Evolutionary conservation across 345 rosid genomes (phyloP).

Genomic region (Salix suchowensis): DNA sequence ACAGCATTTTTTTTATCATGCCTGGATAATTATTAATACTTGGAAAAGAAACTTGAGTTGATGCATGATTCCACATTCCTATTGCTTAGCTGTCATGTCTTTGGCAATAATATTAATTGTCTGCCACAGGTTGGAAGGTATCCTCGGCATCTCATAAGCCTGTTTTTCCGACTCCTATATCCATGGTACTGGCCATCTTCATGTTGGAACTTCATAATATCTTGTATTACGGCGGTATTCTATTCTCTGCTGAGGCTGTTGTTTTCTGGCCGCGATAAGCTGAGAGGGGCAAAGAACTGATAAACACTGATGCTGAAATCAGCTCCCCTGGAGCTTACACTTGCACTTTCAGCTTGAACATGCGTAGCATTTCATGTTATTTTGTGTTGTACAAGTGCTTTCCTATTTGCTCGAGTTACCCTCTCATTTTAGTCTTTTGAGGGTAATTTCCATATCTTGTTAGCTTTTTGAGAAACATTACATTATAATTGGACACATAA

Average conservation of each 20-base stretch:
- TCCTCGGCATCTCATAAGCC: slow-evolving; percentile 91
- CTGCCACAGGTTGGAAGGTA: slow-evolving; percentile 79
- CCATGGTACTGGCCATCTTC: slow-evolving; percentile 99
- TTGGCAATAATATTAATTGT: neutral
- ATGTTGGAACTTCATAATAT: slow-evolving; percentile 78
- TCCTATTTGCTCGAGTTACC: neutral
- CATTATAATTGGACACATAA: no score
- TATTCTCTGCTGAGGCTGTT: slow-evolving; percentile 46
- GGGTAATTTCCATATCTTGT: neutral
- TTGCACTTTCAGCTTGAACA: neutral
- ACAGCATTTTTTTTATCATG: neutral
- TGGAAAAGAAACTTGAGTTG: neutral
- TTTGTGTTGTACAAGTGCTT: neutral
- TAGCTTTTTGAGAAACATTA: neutral
- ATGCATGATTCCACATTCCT: neutral
- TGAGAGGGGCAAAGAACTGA: slow-evolving; percentile 30
- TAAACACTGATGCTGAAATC: slow-evolving; percentile 7
- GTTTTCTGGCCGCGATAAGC: slow-evolving; percentile 53
- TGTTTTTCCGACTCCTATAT: slow-evolving; percentile 82
- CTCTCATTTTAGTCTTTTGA: slow-evolving; percentile 1
- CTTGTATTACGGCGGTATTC: slow-evolving; percentile 61
- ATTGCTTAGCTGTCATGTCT: neutral
- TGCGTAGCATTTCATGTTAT: neutral
- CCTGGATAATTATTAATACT: neutral
- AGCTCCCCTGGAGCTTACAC: neutral